A percentile compares a stretch with the other conserved stretches of the same genome.
Evolutionary conservation across 176 grass and related monocot species (phyloP).

Genomic region (Miscanthus lutarioriparius): DNA sequence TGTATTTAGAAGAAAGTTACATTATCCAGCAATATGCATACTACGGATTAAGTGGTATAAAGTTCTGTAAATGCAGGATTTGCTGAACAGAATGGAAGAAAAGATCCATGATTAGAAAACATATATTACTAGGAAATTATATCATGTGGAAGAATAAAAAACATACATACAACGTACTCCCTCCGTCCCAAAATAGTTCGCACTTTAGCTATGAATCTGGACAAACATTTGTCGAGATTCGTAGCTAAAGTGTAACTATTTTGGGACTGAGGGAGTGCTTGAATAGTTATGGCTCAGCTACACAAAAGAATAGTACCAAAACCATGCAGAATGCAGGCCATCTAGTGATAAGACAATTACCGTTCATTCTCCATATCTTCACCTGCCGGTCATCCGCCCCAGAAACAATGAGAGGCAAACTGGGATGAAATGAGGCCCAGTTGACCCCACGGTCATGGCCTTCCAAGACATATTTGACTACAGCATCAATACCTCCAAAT

Average conservation of each 20-base stretch:
- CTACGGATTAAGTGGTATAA: background rate
- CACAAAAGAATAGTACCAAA: background rate
- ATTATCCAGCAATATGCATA: background rate
- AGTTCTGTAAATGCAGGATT: background rate
- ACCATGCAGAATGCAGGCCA: background rate
- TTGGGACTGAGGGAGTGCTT: background rate
- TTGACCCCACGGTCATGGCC: conserved; percentile 93
- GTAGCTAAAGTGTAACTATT: background rate
- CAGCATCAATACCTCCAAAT: conserved; percentile 83
- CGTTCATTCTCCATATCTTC: conserved; percentile 93
- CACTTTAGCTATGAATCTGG: background rate
- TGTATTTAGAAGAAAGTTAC: background rate
- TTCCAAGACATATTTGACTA: conserved; percentile 89
- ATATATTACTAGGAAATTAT: background rate
- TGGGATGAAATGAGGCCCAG: conserved; percentile 90
- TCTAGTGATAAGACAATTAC: conserved; percentile 39
- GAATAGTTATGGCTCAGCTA: background rate
- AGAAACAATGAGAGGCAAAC: conserved; percentile 77
- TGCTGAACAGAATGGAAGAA: background rate
- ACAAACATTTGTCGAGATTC: background rate
- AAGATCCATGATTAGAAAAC: background rate
- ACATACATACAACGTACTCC: background rate
- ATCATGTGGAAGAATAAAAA: background rate
- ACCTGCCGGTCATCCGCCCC: conserved; percentile 94
- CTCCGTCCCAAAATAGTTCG: background rate